Conservation (phyloP, 306 rosid species). For the Canavalia gladiata region DNA sequence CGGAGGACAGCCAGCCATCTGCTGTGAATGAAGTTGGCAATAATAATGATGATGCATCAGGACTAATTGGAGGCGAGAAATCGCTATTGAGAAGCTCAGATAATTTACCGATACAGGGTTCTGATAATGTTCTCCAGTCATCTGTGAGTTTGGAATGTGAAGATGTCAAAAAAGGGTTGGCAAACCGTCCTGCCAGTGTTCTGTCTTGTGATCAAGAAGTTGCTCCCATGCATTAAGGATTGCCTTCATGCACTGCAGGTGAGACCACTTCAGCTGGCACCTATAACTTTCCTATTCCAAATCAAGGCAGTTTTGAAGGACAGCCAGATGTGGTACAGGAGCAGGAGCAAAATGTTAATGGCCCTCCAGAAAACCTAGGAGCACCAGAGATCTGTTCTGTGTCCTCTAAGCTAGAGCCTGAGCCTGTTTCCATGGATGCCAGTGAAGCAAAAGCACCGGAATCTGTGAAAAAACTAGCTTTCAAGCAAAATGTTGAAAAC, state of each 20-base stretch:
- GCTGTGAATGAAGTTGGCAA: constrained; percentile 51
- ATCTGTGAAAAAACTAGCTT: constrained; percentile 51
- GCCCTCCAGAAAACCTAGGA: constrained; percentile 55
- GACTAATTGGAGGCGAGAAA: constrained; percentile 49
- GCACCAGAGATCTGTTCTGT: constrained; percentile 50
- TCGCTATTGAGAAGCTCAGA: constrained; percentile 54
- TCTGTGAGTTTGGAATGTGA: constrained; percentile 51
- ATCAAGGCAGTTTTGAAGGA: constrained; percentile 55
- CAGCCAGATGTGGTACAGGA: constrained; percentile 54
- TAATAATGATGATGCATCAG: constrained; percentile 50
- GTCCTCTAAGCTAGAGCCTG: constrained; percentile 53
- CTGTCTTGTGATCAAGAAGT: constrained; percentile 55
- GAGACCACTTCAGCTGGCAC: constrained; percentile 51
- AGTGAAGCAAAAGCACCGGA: constrained; percentile 54
- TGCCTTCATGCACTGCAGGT: neutral
- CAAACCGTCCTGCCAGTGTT: constrained; percentile 56
- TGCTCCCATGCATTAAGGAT: constrained; percentile 55
- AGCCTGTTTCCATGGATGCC: constrained; percentile 51
- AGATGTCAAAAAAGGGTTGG: constrained; percentile 57
- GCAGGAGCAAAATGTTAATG: constrained; percentile 55
- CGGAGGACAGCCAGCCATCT: constrained; percentile 59
- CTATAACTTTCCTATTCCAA: constrained; percentile 48
- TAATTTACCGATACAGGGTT: constrained; percentile 48
- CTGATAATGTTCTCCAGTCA: constrained; percentile 49
- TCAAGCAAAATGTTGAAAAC: constrained; percentile 50